Percentiles rank a stretch among this genome's conserved stretches.
Evolutionary conservation across 2,329 filamentous ascomycete species (phyloP).

Genomic region (Salinomyces thailandicus): DNA sequence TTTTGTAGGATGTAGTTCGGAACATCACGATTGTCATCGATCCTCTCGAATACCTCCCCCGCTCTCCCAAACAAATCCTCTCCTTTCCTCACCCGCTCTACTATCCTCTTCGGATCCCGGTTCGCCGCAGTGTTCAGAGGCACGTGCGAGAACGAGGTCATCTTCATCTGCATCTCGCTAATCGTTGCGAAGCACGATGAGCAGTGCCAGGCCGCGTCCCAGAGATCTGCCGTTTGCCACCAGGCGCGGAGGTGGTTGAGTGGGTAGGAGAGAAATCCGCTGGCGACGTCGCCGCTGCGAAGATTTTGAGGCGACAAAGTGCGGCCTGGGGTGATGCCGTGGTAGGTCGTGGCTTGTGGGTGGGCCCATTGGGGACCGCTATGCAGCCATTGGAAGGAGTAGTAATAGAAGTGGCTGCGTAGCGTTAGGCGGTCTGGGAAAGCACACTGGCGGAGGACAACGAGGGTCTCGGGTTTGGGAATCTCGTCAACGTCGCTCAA

Average conservation of each 20-base stretch:
- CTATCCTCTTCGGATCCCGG: constrained; percentile 40
- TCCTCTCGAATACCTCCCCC: constrained; percentile 37
- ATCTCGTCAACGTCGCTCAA: constrained; percentile 54
- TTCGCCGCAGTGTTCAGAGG: constrained; percentile 43
- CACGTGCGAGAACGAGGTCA: constrained; percentile 46
- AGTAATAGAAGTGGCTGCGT: constrained; percentile 20
- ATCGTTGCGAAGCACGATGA: constrained; percentile 50
- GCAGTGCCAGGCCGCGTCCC: constrained; percentile 52
- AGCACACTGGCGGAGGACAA: constrained; percentile 17
- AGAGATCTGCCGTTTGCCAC: constrained; percentile 36
- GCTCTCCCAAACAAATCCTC: constrained; percentile 46
- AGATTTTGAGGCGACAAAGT: constrained; percentile 48
- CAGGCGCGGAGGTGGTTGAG: constrained; percentile 12
- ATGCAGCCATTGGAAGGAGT: constrained; percentile 23
- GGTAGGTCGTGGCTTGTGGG: constrained; percentile 50
- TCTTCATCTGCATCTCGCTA: constrained; percentile 45
- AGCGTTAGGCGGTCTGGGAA: constrained; percentile 20
- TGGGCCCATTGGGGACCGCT: constrained; percentile 41
- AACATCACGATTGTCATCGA: constrained; percentile 44
- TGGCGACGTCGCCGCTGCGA: constrained; percentile 36
- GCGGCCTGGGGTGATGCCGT: constrained; percentile 29
- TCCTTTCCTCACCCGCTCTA: constrained; percentile 42
- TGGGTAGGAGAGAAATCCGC: constrained; percentile 12
- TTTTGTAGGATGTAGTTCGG: constrained; percentile 36
- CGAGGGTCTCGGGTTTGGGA: constrained; percentile 28